Percentiles rank a stretch among this genome's conserved stretches.
phyloP scores from a whole-genome alignment of 1,284 basidiomycete genomes.

The Fomitopsis pinicola region DNA sequence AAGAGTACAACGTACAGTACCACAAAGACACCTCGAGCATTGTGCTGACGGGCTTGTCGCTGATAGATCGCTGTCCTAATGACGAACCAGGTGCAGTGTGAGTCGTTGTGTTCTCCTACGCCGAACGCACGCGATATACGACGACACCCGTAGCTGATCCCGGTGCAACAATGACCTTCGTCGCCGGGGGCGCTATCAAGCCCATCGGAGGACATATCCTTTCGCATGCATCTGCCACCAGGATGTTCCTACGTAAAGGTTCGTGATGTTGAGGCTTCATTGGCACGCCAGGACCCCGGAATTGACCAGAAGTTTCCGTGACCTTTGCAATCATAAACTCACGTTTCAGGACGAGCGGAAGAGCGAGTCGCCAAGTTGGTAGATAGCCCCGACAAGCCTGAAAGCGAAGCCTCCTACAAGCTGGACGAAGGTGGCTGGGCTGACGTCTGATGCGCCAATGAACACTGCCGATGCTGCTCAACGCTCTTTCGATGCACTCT shows the following conservation, averaged over 20 bases:
- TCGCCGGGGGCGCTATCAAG: constrained; percentile 83
- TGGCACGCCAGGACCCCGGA: not conserved
- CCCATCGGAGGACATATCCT: constrained; percentile 86
- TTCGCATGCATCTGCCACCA: constrained; percentile 82
- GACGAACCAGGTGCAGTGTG: constrained; percentile 91
- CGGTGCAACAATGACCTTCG: constrained; percentile 92
- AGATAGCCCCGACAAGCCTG: constrained; percentile 88
- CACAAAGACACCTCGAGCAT: constrained; percentile 10
- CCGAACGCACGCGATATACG: not conserved
- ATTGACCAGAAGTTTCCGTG: not conserved
- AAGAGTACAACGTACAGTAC: constrained; percentile 74
- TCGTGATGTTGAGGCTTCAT: not conserved
- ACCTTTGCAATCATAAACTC: not conserved
- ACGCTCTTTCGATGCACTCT: not conserved
- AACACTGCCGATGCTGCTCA: not conserved
- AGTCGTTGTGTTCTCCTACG: constrained; percentile 15
- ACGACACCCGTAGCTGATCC: constrained; percentile 64
- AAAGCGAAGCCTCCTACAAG: constrained; percentile 90
- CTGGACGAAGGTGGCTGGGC: constrained; percentile 84
- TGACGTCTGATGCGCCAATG: constrained; percentile 43
- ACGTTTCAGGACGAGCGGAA: constrained; percentile 73
- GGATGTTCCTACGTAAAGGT: constrained; percentile 88
- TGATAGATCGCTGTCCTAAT: constrained; percentile 77
- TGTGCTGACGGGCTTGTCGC: not conserved
- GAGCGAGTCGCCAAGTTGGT: constrained; percentile 95